phyloP scores from a whole-genome alignment of 2,329 filamentous ascomycete species.

The Aphanocladium album region DNA sequence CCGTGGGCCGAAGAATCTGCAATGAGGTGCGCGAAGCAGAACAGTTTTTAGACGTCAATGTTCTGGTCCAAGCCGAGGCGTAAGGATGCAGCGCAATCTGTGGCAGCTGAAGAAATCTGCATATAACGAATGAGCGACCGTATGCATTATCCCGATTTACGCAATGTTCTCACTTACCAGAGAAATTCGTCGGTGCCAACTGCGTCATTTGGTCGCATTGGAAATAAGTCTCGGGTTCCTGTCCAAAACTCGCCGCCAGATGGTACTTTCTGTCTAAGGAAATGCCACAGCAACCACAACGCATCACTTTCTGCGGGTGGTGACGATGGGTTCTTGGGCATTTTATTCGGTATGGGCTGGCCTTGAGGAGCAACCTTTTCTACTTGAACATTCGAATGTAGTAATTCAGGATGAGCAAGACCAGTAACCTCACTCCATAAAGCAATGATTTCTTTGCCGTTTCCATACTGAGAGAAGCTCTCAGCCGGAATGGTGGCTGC shows the following conservation, averaged over 20 bases:
- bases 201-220: background rate
- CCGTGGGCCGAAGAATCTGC: background rate
- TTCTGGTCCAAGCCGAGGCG: background rate
- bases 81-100: background rate
- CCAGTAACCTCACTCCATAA: no score
- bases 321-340: background rate
- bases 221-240: background rate
- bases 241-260: background rate
- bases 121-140: no score
- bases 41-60: background rate
- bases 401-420: no score
- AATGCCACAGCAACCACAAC: background rate
- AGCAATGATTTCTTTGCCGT: no score
- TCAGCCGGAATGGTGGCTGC: background rate
- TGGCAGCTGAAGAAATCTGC: no score
- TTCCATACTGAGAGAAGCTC: no score
- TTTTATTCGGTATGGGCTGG: background rate
- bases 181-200: background rate
- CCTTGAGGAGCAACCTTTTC: background rate
- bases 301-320: background rate
- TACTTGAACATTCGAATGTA: no score
- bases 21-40: background rate
- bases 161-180: background rate
- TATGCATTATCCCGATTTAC: no score
- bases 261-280: background rate